phyloP scores from a whole-genome alignment of 352 stramenopile species.

The Globisporangium uncinulatum region DNA sequence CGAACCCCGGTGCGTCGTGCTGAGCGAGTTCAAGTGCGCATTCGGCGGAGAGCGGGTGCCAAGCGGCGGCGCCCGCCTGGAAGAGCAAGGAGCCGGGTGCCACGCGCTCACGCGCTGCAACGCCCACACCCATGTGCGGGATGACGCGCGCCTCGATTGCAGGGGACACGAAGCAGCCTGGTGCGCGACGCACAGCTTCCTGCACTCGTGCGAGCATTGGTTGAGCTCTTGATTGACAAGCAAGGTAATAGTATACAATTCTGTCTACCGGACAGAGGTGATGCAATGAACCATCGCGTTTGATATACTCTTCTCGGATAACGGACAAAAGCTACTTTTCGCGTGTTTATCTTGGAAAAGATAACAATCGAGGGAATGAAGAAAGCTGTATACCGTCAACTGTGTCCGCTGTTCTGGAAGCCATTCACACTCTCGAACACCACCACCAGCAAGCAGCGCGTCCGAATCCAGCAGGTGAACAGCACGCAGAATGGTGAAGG shows the following conservation, averaged over 20 bases:
- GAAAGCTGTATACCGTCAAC: no score
- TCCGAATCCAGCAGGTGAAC: neutral
- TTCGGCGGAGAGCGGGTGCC: slow-evolving; percentile 75
- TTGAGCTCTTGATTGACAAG: neutral
- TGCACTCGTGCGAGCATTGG: slow-evolving; percentile 36
- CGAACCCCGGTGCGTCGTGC: slow-evolving; percentile 56
- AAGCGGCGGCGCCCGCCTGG: slow-evolving; percentile 43
- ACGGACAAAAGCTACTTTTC: neutral
- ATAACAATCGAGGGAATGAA: no score
- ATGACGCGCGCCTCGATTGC: slow-evolving; percentile 42
- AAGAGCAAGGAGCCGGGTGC: slow-evolving; percentile 61
- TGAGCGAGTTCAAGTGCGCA: slow-evolving; percentile 52
- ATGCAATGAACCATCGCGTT: neutral
- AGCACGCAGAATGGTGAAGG: slow-evolving; percentile 26
- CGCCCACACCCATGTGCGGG: slow-evolving; percentile 55
- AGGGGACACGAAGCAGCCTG: slow-evolving; percentile 44
- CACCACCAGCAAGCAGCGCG: neutral
- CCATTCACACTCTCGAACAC: neutral
- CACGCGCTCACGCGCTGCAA: slow-evolving; percentile 50
- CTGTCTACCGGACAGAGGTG: no score
- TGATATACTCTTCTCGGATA: neutral
- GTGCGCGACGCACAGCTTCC: slow-evolving; percentile 44
- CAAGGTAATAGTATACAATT: neutral
- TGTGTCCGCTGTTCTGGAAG: neutral
- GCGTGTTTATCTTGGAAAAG: neutral